phyloP scores from a whole-genome alignment of 108 stramenopile genomes.

The Epipyxis sp. region DNA sequence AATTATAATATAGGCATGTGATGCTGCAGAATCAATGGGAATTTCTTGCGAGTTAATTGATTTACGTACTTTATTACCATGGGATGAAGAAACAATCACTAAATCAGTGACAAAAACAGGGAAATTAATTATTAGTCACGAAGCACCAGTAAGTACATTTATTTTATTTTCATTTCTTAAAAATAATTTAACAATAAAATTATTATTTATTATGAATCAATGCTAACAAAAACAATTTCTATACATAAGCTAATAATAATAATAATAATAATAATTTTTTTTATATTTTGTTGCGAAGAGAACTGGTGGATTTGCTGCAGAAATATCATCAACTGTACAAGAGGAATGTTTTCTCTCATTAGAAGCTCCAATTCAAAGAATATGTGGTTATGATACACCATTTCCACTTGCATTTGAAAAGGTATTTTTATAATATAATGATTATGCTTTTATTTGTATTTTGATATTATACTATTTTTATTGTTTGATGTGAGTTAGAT shows the following conservation, averaged over 20 bases:
- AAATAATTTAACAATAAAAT: no score
- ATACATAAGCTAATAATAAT: no score
- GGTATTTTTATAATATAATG: no score
- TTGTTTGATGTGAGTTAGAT: no score
- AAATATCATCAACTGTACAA: conserved; percentile 74
- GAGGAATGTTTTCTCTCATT: conserved; percentile 75
- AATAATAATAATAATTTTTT: neutral
- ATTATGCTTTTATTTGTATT: no score
- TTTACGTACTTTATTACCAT: conserved; percentile 86
- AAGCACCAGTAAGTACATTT: conserved; percentile 78
- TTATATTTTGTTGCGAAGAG: neutral
- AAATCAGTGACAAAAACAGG: conserved; percentile 87
- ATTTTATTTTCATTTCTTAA: no score
- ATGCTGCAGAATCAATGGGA: conserved; percentile 68
- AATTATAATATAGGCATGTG: conserved; percentile 52
- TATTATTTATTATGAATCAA: neutral
- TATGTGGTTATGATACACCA: conserved; percentile 93
- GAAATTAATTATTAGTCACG: conserved; percentile 84
- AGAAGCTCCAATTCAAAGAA: conserved; percentile 87
- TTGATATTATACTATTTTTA: no score
- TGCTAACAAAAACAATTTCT: no score
- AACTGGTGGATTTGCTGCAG: conserved; percentile 76
- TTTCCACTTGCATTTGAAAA: conserved; percentile 90
- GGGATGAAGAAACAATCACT: conserved; percentile 77
- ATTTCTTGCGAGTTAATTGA: conserved; percentile 89